Evolutionary conservation across 257 asterid species (phyloP), one percentile per base, ranked within the genome.

Genomic region (Solanum pennellii): DNA sequence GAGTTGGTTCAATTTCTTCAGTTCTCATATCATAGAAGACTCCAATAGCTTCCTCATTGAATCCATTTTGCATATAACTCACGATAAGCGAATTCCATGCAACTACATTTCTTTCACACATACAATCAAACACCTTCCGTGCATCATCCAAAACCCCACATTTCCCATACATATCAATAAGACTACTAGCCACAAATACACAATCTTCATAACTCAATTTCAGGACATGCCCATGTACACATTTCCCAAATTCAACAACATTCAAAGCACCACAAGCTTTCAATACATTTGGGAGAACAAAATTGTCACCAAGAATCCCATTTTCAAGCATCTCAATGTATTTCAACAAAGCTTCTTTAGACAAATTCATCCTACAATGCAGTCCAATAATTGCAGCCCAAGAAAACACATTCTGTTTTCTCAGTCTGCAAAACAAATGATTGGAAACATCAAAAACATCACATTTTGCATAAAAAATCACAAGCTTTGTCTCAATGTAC

Each of bases 341-440:
- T 62, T 82, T 88, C 74, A 56, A 73, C 86, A 88, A 77, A 23
- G 91, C 88, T 49, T 90, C 86, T 59, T 77, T 60, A 65, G 83
- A 52, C n/a, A 84, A 31, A 39, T 84, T 89, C 52, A 83, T 47
- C 76, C 92, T 90, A 45, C 88, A 82, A 77, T 76, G 72, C 27
- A 90, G 37, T 69, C 92, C 90, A 88, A 88, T 86, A n/a, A 90
- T 86, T 21, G 92, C 92, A 83, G 90, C 90, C 89, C 88, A 90
- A 42, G 91, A 88, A 86, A 89, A 89, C 86, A 60, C 90, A 86
- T 86, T 86, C 76, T 60, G 75, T 69, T 83, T 86, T 7, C 88
- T 72, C 7, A 86, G 65, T 73, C 91, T 88, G 35, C 73, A 12
- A 83, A 90, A 90, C 60, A 90, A 47, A 71, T 84, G 41, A 41